Evolutionary conservation across 352 stramenopile genomes (phyloP).

Genomic region (Blastocystis sp.): DNA sequence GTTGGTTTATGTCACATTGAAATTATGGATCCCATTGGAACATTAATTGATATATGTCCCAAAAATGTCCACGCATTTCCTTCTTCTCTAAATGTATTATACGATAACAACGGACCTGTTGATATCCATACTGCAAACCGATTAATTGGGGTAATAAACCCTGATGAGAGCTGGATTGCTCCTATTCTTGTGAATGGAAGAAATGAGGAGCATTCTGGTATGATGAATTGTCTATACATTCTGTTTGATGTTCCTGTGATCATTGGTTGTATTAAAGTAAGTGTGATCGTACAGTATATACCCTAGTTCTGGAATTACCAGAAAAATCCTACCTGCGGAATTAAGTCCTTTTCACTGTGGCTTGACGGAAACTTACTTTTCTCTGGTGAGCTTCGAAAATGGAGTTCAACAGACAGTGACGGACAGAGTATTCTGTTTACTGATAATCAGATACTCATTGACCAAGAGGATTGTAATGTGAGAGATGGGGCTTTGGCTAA

Average conservation of each 20-base stretch:
- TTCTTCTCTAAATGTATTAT: background rate
- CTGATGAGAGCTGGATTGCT: background rate
- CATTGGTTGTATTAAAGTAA: slow-evolving; percentile 4
- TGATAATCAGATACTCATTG: background rate
- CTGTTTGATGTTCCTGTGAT: background rate
- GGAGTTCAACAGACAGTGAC: background rate
- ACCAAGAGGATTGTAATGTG: background rate
- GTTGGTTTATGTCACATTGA: background rate
- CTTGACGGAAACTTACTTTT: slow-evolving; percentile 13
- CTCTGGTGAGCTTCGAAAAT: background rate
- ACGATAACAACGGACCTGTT: background rate
- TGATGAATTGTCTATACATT: background rate
- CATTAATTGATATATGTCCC: background rate
- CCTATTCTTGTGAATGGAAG: background rate
- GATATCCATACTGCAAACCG: background rate
- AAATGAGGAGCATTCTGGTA: background rate
- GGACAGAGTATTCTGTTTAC: slow-evolving; percentile 42
- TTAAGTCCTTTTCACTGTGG: slow-evolving; percentile 5
- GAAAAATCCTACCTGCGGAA: background rate
- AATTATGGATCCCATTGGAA: background rate
- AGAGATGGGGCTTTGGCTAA: background rate
- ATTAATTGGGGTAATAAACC: background rate
- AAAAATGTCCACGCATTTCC: background rate
- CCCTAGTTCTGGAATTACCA: slow-evolving; percentile 18
- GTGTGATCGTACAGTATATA: background rate